phyloP scores from a whole-genome alignment of 1,284 basidiomycete genomes.

The Tremellales sp. region DNA sequence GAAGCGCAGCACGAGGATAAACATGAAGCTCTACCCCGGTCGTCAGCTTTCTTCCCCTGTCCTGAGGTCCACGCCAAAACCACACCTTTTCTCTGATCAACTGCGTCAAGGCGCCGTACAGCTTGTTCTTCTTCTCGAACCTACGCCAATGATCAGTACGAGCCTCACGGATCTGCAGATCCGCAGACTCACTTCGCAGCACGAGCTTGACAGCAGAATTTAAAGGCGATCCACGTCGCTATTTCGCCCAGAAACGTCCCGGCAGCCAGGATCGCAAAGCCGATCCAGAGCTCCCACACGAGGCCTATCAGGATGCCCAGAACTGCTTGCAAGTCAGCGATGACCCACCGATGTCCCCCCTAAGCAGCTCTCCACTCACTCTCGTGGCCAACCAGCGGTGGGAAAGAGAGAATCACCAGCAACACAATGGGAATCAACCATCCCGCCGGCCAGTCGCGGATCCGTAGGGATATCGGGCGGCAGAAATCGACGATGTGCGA shows the following conservation, averaged over 20 bases:
- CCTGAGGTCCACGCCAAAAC: background rate
- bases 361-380: constrained; percentile 18
- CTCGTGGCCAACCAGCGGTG: constrained; percentile 42
- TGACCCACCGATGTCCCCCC: background rate
- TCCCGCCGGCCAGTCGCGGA: constrained; percentile 39
- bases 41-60: background rate
- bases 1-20: constrained; percentile 43
- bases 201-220: constrained; percentile 37
- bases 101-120: constrained; percentile 40
- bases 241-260: constrained; percentile 46
- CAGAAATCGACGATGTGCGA: constrained; percentile 37
- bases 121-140: constrained; percentile 42
- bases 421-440: constrained; percentile 40
- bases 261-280: constrained; percentile 42
- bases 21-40: constrained; percentile 35
- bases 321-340: constrained; percentile 18
- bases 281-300: constrained; percentile 38
- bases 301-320: constrained; percentile 42
- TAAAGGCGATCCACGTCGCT: constrained; percentile 42
- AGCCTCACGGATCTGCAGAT: background rate
- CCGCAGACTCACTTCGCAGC: constrained; percentile 34
- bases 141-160: constrained; percentile 14
- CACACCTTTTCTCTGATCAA: constrained; percentile 41
- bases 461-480: constrained; percentile 27
- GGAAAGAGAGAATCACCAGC: constrained; percentile 33